Evolutionary conservation across 306 rosid genomes (phyloP).

Genomic region (Citrullus colocynthis): DNA sequence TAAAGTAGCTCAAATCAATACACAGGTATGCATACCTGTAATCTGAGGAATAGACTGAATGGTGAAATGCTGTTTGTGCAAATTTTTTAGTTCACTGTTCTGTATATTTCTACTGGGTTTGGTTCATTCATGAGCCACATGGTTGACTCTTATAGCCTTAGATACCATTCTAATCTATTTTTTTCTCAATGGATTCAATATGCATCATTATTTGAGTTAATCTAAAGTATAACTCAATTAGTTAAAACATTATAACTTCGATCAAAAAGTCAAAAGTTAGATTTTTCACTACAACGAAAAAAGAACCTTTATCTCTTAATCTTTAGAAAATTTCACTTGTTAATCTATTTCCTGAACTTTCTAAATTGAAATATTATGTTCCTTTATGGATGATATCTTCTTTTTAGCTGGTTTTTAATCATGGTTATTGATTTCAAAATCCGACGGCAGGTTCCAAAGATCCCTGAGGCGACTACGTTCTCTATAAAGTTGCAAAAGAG

Average conservation of each 20-base stretch:
- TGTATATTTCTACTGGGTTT: not conserved
- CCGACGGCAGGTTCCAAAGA: conserved; percentile 52
- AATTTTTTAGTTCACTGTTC: not conserved
- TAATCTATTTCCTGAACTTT: not conserved
- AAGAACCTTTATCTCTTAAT: not conserved
- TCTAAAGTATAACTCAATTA: too few relatives aligned
- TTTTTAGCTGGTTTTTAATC: not conserved
- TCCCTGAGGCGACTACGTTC: conserved; percentile 66
- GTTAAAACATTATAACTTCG: too few relatives aligned
- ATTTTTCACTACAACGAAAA: too few relatives aligned
- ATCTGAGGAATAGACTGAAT: not conserved
- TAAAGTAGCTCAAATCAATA: conserved; percentile 63
- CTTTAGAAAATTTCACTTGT: not conserved
- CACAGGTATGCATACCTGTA: conserved; percentile 42
- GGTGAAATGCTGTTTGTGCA: not conserved
- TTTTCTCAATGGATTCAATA: not conserved
- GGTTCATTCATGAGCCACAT: not conserved
- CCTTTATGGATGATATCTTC: not conserved
- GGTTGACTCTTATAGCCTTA: not conserved
- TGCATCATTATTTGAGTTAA: not conserved
- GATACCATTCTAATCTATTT: not conserved
- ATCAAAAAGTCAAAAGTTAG: too few relatives aligned
- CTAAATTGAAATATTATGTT: not conserved
- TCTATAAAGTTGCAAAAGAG: conserved; percentile 70
- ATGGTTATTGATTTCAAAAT: not conserved